A percentile compares a stretch with the other conserved stretches of the same genome.
Evolutionary conservation across 2,329 filamentous ascomycete species (phyloP).

Genomic region (Beauveria sp.): DNA sequence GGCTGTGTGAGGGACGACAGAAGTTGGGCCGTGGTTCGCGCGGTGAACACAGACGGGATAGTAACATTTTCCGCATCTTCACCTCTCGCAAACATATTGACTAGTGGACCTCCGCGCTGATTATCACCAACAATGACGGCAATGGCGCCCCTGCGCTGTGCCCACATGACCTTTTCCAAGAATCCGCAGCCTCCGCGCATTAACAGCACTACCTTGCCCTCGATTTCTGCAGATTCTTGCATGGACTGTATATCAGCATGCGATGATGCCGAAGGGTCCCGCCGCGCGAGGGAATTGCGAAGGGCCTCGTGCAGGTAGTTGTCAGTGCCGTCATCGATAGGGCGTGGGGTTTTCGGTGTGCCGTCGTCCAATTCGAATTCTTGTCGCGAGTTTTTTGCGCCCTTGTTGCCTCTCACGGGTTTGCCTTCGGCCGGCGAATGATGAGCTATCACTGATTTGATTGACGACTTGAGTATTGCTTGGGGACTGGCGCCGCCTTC

Average conservation of each 20-base stretch:
- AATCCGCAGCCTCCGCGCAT: conserved; percentile 94
- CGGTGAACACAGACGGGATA: conserved; percentile 91
- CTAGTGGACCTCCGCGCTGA: conserved; percentile 76
- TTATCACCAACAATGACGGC: conserved; percentile 94
- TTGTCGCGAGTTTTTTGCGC: not conserved
- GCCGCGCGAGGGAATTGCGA: conserved; percentile 24
- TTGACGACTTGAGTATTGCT: conserved; percentile 13
- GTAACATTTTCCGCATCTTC: conserved; percentile 85
- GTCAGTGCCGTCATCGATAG: conserved; percentile 69
- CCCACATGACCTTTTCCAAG: conserved; percentile 95
- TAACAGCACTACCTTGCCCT: conserved; percentile 84
- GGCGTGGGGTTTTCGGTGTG: not conserved
- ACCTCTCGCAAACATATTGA: conserved; percentile 97
- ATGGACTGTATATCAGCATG: conserved; percentile 89
- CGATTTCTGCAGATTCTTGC: conserved; percentile 86
- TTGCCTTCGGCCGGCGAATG: not conserved
- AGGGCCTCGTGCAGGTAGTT: conserved; percentile 64
- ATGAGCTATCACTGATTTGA: conserved; percentile 2
- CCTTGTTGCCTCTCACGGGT: not conserved
- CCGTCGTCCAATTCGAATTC: not conserved
- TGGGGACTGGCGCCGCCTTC: conserved; percentile 41
- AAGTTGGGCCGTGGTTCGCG: conserved; percentile 86
- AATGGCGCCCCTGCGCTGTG: conserved; percentile 78
- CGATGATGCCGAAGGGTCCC: conserved; percentile 31
- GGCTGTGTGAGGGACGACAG: conserved; percentile 79